Conservation (phyloP, 352 stramenopile species). For the Pythium dissotocum region DNA sequence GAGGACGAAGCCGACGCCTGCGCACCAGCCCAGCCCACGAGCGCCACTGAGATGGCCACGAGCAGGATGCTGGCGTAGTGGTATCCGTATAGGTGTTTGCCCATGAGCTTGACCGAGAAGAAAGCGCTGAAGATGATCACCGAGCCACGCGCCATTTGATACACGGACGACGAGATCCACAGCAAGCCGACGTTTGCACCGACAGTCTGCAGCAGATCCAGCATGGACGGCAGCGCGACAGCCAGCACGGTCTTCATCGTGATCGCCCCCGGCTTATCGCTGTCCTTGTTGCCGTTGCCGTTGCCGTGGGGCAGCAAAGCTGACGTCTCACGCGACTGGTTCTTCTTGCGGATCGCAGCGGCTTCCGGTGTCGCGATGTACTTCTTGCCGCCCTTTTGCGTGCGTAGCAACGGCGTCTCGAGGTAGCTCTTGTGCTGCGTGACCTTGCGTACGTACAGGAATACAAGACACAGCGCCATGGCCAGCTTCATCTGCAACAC, state of each 20-base stretch:
- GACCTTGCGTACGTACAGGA: conserved; percentile 67
- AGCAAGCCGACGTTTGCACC: conserved; percentile 85
- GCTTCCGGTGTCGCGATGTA: conserved; percentile 61
- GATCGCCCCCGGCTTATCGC: conserved; percentile 24
- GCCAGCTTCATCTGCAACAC: conserved; percentile 86
- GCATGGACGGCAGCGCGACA: conserved; percentile 68
- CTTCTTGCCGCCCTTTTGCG: conserved; percentile 62
- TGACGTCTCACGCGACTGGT: conserved; percentile 38
- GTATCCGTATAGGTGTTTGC: conserved; percentile 79
- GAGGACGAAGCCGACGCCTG: conserved; percentile 11
- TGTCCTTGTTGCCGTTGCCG: conserved; percentile 20
- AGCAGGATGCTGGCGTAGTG: conserved; percentile 85
- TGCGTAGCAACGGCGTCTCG: conserved; percentile 62
- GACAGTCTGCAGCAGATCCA: conserved; percentile 86
- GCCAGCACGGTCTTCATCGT: conserved; percentile 54
- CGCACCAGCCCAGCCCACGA: conserved; percentile 69
- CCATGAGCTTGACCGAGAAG: conserved; percentile 83
- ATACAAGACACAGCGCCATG: conserved; percentile 78
- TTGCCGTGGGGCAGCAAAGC: conserved; percentile 30
- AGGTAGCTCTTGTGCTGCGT: conserved; percentile 59
- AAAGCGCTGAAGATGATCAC: conserved; percentile 92
- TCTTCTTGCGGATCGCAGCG: conserved; percentile 44
- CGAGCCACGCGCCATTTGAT: conserved; percentile 89
- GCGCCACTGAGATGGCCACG: conserved; percentile 65
- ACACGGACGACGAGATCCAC: conserved; percentile 89